Percentiles rank a stretch among this genome's conserved stretches.
Conservation (phyloP, 2,329 filamentous ascomycete species). For the Diaporthe humulicola region DNA sequence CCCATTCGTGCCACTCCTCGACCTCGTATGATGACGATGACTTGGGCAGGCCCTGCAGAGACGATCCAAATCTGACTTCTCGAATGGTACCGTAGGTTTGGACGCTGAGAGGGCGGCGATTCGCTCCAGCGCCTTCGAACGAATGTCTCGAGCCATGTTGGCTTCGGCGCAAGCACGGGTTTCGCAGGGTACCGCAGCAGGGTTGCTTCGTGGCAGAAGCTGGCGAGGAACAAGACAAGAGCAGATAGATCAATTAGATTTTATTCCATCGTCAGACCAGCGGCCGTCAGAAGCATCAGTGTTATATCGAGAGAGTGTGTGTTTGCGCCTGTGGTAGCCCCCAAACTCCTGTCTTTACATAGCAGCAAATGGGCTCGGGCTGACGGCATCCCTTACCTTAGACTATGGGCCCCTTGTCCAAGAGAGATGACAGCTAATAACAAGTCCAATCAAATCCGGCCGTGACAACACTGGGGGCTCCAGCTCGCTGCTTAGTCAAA, state of each 20-base stretch:
- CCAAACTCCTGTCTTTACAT: constrained; percentile 26
- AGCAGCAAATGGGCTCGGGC: constrained; percentile 7
- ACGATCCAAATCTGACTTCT: constrained; percentile 73
- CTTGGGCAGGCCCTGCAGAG: constrained; percentile 70
- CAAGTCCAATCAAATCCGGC: constrained; percentile 29
- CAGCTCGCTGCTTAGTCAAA: constrained; percentile 41
- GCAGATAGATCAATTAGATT: neutral
- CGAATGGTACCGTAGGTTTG: constrained; percentile 65
- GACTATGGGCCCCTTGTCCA: constrained; percentile 26
- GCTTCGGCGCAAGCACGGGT: constrained; percentile 7
- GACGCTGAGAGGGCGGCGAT: constrained; percentile 74
- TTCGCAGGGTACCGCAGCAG: neutral
- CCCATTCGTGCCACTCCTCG: constrained; percentile 63
- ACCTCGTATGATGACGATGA: constrained; percentile 51
- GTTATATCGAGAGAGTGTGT: constrained; percentile 5
- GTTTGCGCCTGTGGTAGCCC: constrained; percentile 3
- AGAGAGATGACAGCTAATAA: constrained; percentile 32
- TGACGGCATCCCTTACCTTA: constrained; percentile 39
- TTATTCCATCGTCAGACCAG: constrained; percentile 5
- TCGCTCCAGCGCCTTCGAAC: constrained; percentile 74
- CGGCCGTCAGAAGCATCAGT: neutral
- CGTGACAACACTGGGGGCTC: neutral
- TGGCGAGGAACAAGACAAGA: neutral
- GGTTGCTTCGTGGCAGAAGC: constrained; percentile 1
- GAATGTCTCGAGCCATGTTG: constrained; percentile 68